phyloP scores from a whole-genome alignment of 2,329 filamentous ascomycete genomes.

The Paecilomyces niveus region DNA sequence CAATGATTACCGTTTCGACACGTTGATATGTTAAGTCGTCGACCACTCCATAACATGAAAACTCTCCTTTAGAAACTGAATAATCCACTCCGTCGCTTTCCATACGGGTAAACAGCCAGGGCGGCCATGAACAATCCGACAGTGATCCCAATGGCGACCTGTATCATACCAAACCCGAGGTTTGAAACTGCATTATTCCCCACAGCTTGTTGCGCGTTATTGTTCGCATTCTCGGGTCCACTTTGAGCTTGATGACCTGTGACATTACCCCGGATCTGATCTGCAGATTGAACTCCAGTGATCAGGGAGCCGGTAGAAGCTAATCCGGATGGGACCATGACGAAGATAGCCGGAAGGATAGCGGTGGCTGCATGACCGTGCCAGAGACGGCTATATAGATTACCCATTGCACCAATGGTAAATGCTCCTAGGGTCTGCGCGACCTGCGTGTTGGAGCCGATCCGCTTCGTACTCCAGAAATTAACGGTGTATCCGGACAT shows the following conservation, averaged over 20 bases:
- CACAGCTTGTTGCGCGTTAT: not conserved
- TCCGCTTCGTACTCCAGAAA: slow-evolving; percentile 61
- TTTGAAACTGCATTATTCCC: slow-evolving; percentile 8
- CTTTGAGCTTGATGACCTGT: slow-evolving; percentile 5
- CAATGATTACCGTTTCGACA: too few relatives aligned
- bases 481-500: slow-evolving; percentile 68
- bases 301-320: slow-evolving; percentile 50
- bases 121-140: slow-evolving; percentile 46
- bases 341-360: slow-evolving; percentile 79
- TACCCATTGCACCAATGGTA: slow-evolving; percentile 67
- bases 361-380: slow-evolving; percentile 76
- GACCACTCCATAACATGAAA: not conserved
- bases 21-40: not conserved
- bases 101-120: slow-evolving; percentile 44
- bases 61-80: slow-evolving; percentile 29
- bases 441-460: slow-evolving; percentile 64
- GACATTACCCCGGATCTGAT: slow-evolving; percentile 40
- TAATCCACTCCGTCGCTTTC: slow-evolving; percentile 44
- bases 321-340: slow-evolving; percentile 53
- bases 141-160: slow-evolving; percentile 48
- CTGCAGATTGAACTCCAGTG: slow-evolving; percentile 47
- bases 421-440: slow-evolving; percentile 71
- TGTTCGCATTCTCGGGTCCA: not conserved
- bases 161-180: slow-evolving; percentile 36
- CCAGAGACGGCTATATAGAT: slow-evolving; percentile 62